Percentiles rank a stretch among this genome's conserved stretches.
Evolutionary conservation across 176 grass and related monocot species (phyloP).

Genomic region (Carex myosuroides): DNA sequence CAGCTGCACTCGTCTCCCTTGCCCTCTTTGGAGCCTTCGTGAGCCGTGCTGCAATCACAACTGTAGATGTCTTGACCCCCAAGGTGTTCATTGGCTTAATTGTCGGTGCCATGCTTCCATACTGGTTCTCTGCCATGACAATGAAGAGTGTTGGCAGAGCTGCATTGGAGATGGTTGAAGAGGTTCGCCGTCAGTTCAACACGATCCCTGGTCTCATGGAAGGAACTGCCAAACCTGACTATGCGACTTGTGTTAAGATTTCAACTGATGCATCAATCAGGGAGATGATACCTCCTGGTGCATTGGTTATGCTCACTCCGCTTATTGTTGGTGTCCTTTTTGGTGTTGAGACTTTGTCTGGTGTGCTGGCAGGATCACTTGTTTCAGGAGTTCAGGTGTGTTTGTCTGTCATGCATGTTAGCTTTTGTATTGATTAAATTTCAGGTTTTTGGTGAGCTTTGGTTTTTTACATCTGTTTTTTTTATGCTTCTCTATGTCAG

Average conservation of each 20-base stretch:
- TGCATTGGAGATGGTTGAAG: constrained; percentile 92
- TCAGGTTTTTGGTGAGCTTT: background rate
- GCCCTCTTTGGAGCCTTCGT: constrained; percentile 92
- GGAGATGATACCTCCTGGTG: constrained; percentile 91
- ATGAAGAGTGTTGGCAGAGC: constrained; percentile 96
- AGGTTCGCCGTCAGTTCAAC: constrained; percentile 87
- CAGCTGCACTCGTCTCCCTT: constrained; percentile 85
- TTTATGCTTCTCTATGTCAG: constrained; percentile 25
- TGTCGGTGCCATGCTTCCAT: constrained; percentile 87
- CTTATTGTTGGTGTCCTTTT: constrained; percentile 77
- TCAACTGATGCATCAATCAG: constrained; percentile 93
- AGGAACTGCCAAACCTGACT: constrained; percentile 77
- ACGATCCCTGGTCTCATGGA: constrained; percentile 79
- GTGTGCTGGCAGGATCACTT: constrained; percentile 81
- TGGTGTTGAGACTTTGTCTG: constrained; percentile 85
- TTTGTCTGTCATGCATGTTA: background rate
- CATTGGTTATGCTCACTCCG: constrained; percentile 85
- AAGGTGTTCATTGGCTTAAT: constrained; percentile 87
- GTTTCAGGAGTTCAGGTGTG: constrained; percentile 87
- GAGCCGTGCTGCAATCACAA: constrained; percentile 57
- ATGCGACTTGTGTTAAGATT: constrained; percentile 90
- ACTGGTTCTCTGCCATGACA: constrained; percentile 97
- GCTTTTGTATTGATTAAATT: background rate
- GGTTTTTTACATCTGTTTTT: background rate
- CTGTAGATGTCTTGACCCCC: constrained; percentile 77